Evolutionary conservation across 306 rosid genomes (phyloP).

Genomic region (Lathyrus aphaca): DNA sequence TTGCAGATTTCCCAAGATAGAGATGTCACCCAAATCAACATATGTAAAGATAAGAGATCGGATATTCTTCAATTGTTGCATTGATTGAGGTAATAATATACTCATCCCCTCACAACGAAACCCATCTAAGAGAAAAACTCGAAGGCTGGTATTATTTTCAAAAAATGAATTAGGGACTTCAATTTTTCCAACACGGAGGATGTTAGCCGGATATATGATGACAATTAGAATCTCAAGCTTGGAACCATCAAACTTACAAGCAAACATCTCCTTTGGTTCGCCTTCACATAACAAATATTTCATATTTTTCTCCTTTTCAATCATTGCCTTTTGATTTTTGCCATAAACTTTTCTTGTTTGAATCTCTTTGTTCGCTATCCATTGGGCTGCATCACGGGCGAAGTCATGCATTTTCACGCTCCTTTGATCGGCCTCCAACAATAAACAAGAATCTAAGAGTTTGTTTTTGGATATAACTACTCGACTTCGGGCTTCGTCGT

Average conservation of each 20-base stretch:
- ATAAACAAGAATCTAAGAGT: slow-evolving; percentile 26
- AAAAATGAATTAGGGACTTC: not conserved
- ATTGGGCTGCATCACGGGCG: slow-evolving; percentile 10
- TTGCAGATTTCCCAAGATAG: not conserved
- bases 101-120: too few species aligned
- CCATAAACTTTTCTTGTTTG: not conserved
- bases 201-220: rapidly evolving
- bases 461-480: not conserved
- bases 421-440: rapidly evolving
- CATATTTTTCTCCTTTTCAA: not conserved
- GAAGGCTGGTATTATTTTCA: not conserved
- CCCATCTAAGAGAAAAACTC: not conserved
- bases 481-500: not conserved
- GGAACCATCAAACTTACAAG: not conserved
- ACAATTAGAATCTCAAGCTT: slow-evolving; percentile 15
- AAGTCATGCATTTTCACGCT: slow-evolving; percentile 26
- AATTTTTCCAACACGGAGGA: too few species aligned
- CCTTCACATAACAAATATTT: slow-evolving; percentile 4
- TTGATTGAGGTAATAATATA: not conserved
- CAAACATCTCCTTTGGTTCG: not conserved
- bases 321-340: not conserved
- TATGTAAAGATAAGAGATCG: not conserved
- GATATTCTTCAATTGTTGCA: not conserved
- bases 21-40: not conserved
- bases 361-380: not conserved